These are phyloP conservation scores for Rhynchosporium agropyri DNA, from an alignment of 2,329 filamentous ascomycete genomes.

Conservation along the genomic window DNA sequence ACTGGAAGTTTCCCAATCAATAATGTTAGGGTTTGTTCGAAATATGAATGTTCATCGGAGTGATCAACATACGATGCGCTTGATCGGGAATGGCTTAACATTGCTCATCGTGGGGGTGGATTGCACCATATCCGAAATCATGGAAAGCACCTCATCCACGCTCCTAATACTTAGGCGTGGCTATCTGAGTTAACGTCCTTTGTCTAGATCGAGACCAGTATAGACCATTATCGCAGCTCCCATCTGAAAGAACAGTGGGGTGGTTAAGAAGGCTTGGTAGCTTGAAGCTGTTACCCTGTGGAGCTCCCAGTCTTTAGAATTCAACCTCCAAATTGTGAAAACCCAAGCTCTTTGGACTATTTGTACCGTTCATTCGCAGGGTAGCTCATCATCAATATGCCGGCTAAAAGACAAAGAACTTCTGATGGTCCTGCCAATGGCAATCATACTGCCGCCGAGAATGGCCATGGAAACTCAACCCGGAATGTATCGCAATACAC, in stretches of 20 bases:
- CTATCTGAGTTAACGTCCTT: not conserved
- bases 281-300: not conserved
- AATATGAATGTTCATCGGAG: not conserved
- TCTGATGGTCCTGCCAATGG: slow-evolving; percentile 20
- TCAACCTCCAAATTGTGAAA: not conserved
- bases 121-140: slow-evolving; percentile 22
- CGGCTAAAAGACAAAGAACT: slow-evolving; percentile 26
- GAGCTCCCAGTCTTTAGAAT: not conserved
- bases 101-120: slow-evolving; percentile 25
- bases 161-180: not conserved
- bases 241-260: not conserved
- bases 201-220: not conserved
- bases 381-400: not conserved
- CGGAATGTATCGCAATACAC: slow-evolving; percentile 32
- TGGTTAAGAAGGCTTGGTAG: slow-evolving; percentile 1
- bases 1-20: too few relatives aligned
- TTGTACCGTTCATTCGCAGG: not conserved
- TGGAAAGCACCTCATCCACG: slow-evolving; percentile 3
- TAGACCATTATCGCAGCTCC: not conserved
- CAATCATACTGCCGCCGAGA: slow-evolving; percentile 17
- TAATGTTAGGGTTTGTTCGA: too few relatives aligned
- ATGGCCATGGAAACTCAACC: slow-evolving; percentile 13
- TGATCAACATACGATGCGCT: slow-evolving; percentile 4
- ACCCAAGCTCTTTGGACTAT: too few relatives aligned
- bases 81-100: not conserved